Base-by-base conservation (phyloP, 2,329 filamentous ascomycete genomes). In the Ophiosphaerella herpotricha region DNA sequence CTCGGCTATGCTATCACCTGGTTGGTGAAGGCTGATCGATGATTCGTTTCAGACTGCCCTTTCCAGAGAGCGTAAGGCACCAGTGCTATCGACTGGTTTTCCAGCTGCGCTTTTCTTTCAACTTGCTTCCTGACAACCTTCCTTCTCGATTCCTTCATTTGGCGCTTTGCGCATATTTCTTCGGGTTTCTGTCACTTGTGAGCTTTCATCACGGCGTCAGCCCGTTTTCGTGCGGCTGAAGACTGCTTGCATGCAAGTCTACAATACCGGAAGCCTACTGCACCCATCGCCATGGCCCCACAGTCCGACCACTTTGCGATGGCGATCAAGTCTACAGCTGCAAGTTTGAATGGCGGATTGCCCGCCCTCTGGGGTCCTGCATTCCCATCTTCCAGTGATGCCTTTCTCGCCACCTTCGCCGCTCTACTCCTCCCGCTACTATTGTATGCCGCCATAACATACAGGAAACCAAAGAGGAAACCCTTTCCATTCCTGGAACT, bases 401-500 rank as follows among this genome's bases (percentile, higher is more conserved):
- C 26, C 8, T 24, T 43, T 5, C 9, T 53, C 14, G 24, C 47
- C 16, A 49, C 55, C 6, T 24, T 60, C 12, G n/a, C 59, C 7
- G 55, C 55, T 2, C 9, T 59, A 2, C 18, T 59, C 37, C 34
- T 57, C 7, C 52, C 58, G 41, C 37, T 54, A 43, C 39, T 52
- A 29, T 6, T 54, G 43, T 29, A 49, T 42, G 23, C 56, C 42
- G 32, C 57, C 45, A 31, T 39, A 29, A 47, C 34, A 52, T 39
- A 58, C 57, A 58, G 33, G 48, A 67, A 48, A 66, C 65, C 60
- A 55, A 64, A 12, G 41, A 53, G 21, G 40, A 50, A 11, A 33
- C 59, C 66, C 1, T 72, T 68, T 33, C 66, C 52, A 1, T 71
- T 71, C 47, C 24, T 71, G 46, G 46, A 64, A 0, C 52, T 72